Conservation (phyloP, 768 basidiomycete species). For the Trametes cubensis region DNA sequence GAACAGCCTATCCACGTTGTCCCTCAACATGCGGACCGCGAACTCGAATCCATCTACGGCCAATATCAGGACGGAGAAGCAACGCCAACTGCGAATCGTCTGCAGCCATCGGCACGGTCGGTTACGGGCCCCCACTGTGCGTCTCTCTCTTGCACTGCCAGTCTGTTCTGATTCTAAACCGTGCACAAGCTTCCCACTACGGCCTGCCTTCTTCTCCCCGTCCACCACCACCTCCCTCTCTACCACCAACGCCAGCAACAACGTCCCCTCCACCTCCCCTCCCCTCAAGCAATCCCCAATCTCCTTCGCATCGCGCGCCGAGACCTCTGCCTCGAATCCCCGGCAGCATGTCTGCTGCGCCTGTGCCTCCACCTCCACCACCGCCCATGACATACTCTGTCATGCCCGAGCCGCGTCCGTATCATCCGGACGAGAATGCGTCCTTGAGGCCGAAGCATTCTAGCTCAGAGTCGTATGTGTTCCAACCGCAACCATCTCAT, state of each 20-base stretch:
- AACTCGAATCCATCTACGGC: constrained; percentile 29
- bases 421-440: constrained; percentile 16
- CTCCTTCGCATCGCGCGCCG: constrained; percentile 28
- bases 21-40: constrained; percentile 24
- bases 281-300: constrained; percentile 22
- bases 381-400: constrained; percentile 16
- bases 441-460: constrained; percentile 18
- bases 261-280: neutral
- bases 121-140: constrained; percentile 18
- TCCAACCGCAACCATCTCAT: neutral
- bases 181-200: constrained; percentile 14
- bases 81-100: constrained; percentile 23
- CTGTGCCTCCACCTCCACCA: constrained; percentile 28
- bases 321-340: constrained; percentile 35
- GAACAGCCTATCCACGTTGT: constrained; percentile 25
- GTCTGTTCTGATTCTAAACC: constrained; percentile 19
- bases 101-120: constrained; percentile 24
- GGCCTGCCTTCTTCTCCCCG: constrained; percentile 30
- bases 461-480: constrained; percentile 31
- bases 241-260: constrained; percentile 21
- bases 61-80: constrained; percentile 32
- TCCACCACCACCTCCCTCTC: constrained; percentile 25
- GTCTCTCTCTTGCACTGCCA: constrained; percentile 25
- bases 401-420: constrained; percentile 28
- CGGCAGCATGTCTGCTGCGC: constrained; percentile 19